Evolutionary conservation across 768 basidiomycete species (phyloP), one percentile per base, ranked within the genome.

Genomic region (Boletus rubescentipes): DNA sequence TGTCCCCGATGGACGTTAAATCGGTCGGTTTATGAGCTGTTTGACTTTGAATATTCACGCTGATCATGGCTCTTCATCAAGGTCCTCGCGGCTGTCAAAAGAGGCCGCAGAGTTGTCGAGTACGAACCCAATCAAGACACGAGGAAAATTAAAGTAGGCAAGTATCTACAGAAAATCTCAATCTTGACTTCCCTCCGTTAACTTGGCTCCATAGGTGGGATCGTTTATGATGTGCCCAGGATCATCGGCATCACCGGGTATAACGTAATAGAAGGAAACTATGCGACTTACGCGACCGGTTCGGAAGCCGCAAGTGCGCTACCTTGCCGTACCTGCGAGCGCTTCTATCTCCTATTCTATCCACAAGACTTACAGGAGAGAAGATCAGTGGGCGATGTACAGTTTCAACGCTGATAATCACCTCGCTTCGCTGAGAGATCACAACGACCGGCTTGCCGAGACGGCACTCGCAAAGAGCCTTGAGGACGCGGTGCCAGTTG

Each of bases 341-440:
- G 21, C 53, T 18, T 61, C 60, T 32, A 14, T 20, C 12, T 58
- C 58, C 15, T 58, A 58, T 37, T 39, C 58, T n/a, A 44, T 53
- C 35, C 37, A 52, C 15, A 59, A 59, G 45, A 46, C 56, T 2
- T 48, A 46, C 45, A 50, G 43, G 32, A 45, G 59, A 29, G 53
- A 61, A 37, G 46, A n/a, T n/a, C n/a, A n/a, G n/a, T n/a, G n/a
- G n/a, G n/a, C n/a, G n/a, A n/a, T n/a, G n/a, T n/a, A n/a, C n/a
- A n/a, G n/a, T n/a, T n/a, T n/a, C n/a, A n/a, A n/a, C n/a, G n/a
- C n/a, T n/a, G n/a, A n/a, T n/a, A n/a, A n/a, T n/a, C n/a, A n/a
- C n/a, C n/a, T n/a, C n/a, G n/a, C n/a, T n/a, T n/a, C n/a, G n/a
- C n/a, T n/a, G n/a, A n/a, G n/a, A n/a, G n/a, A 61, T 23, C 56